A percentile compares a stretch with the other conserved stretches of the same genome.
Conservation (phyloP, 202 grass and related monocot genomes). For the Panicum virgatum region DNA sequence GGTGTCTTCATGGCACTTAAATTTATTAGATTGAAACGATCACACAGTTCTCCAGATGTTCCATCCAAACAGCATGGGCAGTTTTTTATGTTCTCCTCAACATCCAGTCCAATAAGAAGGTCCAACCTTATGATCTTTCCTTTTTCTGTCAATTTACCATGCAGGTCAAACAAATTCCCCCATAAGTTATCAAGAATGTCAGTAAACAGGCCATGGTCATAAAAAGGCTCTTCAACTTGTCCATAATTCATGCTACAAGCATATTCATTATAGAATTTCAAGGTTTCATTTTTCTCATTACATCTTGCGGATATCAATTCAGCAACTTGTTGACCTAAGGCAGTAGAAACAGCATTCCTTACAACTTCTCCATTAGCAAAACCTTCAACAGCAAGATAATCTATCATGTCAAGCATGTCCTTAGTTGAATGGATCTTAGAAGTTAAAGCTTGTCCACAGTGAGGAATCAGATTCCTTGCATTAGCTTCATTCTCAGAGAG, state of each 20-base stretch:
- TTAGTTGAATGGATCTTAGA: conserved; percentile 5
- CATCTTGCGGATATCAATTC: background rate
- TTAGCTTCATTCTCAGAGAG: background rate
- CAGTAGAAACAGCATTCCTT: background rate
- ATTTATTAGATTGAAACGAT: background rate
- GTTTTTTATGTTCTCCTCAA: background rate
- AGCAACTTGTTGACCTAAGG: background rate
- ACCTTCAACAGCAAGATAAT: background rate
- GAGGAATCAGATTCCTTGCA: background rate
- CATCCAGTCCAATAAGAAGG: conserved; percentile 14
- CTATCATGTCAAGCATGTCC: background rate
- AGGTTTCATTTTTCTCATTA: background rate
- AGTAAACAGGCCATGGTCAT: background rate
- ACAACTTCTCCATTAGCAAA: conserved; percentile 8
- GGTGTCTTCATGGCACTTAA: background rate
- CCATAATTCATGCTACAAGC: background rate
- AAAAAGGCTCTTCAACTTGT: background rate
- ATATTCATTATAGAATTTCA: background rate
- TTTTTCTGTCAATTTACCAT: conserved; percentile 23
- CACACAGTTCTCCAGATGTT: background rate
- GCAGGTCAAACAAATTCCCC: conserved; percentile 6
- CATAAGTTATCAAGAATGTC: conserved; percentile 19
- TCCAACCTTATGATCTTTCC: conserved; percentile 25
- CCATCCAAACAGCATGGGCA: background rate
- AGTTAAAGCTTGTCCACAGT: background rate